These are phyloP conservation scores for Raffaelea albimanens DNA, from an alignment of 2,329 filamentous ascomycete species.

Conservation along the genomic window DNA sequence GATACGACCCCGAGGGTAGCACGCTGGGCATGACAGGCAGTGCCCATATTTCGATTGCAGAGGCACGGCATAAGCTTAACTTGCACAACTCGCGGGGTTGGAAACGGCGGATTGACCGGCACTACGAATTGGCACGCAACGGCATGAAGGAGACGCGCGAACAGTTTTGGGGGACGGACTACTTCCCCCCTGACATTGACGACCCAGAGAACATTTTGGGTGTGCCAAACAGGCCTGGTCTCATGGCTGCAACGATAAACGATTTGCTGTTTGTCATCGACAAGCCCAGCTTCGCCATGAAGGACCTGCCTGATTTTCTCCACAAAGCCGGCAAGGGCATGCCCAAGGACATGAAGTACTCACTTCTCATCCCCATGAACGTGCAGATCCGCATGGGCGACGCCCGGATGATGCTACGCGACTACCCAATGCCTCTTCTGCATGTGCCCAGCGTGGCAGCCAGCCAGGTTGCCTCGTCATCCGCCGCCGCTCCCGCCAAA, in stretches of 20 bases:
- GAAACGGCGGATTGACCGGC: slow-evolving; percentile 80
- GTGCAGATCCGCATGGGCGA: slow-evolving; percentile 86
- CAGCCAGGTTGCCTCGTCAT: slow-evolving; percentile 41
- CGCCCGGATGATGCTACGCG: slow-evolving; percentile 72
- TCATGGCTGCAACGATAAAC: slow-evolving; percentile 71
- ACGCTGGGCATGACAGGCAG: slow-evolving; percentile 58
- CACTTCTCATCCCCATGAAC: slow-evolving; percentile 81
- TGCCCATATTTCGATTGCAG: slow-evolving; percentile 62
- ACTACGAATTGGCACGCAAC: slow-evolving; percentile 57
- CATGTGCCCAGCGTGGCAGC: slow-evolving; percentile 79
- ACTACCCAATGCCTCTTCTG: slow-evolving; percentile 86
- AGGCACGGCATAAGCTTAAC: slow-evolving; percentile 68
- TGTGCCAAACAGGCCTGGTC: slow-evolving; percentile 72
- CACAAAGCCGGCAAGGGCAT: slow-evolving; percentile 93
- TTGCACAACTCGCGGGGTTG: slow-evolving; percentile 81
- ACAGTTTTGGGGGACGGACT: slow-evolving; percentile 73
- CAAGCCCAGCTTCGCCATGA: slow-evolving; percentile 82
- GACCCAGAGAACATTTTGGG: slow-evolving; percentile 79
- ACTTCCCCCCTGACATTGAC: slow-evolving; percentile 70
- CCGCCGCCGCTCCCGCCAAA: slow-evolving; percentile 49
- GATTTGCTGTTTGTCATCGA: slow-evolving; percentile 81
- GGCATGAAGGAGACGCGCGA: slow-evolving; percentile 71
- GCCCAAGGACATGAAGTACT: slow-evolving; percentile 83
- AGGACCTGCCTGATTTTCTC: slow-evolving; percentile 74
- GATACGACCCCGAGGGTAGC: slow-evolving; percentile 74